These are phyloP conservation scores for Termitomyces titanicus DNA, from an alignment of 768 basidiomycete genomes.

Conservation along the genomic window DNA sequence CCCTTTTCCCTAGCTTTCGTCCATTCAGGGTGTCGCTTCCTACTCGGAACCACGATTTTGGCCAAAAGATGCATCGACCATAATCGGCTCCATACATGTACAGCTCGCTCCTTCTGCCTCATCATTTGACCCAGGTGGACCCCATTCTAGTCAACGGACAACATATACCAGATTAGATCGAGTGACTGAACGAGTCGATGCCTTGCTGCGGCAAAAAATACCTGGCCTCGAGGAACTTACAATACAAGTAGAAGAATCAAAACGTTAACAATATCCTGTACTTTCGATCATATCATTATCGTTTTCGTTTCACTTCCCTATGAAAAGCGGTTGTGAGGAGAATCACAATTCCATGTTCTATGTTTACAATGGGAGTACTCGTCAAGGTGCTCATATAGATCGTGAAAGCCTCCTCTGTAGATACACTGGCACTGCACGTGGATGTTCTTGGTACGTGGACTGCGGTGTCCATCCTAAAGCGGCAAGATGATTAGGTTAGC, in stretches of 20 bases:
- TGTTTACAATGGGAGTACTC: too few relatives aligned
- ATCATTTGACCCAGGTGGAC: slow-evolving; percentile 50
- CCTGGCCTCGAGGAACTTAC: slow-evolving; percentile 84
- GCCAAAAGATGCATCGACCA: slow-evolving; percentile 85
- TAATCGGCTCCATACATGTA: slow-evolving; percentile 91
- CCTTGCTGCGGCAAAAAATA: slow-evolving; percentile 67
- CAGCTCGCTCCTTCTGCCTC: slow-evolving; percentile 69
- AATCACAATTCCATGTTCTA: not conserved
- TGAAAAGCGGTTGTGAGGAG: not conserved
- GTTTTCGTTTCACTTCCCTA: not conserved
- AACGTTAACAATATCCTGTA: slow-evolving; percentile 12
- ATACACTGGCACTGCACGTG: too few relatives aligned
- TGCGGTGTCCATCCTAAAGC: too few relatives aligned
- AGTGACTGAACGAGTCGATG: slow-evolving; percentile 74
- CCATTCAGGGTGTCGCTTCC: slow-evolving; percentile 76
- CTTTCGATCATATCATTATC: slow-evolving; percentile 11
- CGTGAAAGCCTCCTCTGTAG: too few relatives aligned
- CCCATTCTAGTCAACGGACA: slow-evolving; percentile 41
- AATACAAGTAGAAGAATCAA: slow-evolving; percentile 71
- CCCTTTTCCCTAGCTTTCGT: slow-evolving; percentile 54
- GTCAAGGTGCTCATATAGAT: too few relatives aligned
- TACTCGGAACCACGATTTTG: slow-evolving; percentile 87
- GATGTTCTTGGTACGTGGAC: too few relatives aligned
- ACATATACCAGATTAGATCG: slow-evolving; percentile 64
- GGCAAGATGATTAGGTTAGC: too few relatives aligned